phyloP scores from a whole-genome alignment of 768 basidiomycete species.

The Auriscalpium microsporum region DNA sequence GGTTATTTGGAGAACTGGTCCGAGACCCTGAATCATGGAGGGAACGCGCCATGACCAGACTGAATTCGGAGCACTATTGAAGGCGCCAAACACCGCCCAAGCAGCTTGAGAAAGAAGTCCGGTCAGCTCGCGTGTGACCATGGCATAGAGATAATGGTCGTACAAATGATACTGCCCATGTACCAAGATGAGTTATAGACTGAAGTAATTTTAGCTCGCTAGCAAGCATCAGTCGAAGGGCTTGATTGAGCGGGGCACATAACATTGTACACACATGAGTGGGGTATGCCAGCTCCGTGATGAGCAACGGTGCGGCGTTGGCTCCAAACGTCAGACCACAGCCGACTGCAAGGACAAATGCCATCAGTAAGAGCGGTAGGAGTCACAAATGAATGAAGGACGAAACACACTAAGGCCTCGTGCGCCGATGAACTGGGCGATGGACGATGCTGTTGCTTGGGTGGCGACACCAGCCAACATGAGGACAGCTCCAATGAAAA shows the following conservation, averaged over 20 bases:
- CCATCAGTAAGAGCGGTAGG: neutral
- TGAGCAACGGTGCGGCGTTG: slow-evolving; percentile 54
- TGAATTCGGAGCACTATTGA: slow-evolving; percentile 23
- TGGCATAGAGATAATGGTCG: neutral
- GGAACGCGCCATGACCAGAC: slow-evolving; percentile 62
- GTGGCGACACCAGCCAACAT: slow-evolving; percentile 58
- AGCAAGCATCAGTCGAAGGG: slow-evolving; percentile 9
- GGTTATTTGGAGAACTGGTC: slow-evolving; percentile 46
- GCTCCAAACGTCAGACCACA: slow-evolving; percentile 53
- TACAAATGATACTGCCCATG: slow-evolving; percentile 55
- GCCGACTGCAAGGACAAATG: slow-evolving; percentile 37
- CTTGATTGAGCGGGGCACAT: neutral
- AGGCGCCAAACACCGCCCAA: slow-evolving; percentile 40
- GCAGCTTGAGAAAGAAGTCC: slow-evolving; percentile 23
- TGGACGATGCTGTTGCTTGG: slow-evolving; percentile 39
- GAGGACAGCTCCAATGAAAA: slow-evolving; percentile 53
- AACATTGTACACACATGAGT: slow-evolving; percentile 40
- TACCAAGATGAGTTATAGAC: slow-evolving; percentile 73
- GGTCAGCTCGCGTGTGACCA: neutral
- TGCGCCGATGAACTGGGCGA: slow-evolving; percentile 48
- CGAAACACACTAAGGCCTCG: slow-evolving; percentile 40
- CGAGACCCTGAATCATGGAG: slow-evolving; percentile 50
- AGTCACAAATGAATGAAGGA: neutral
- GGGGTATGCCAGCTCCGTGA: slow-evolving; percentile 63
- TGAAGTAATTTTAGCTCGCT: slow-evolving; percentile 49